Conservation (phyloP, 169 alveolate genomes). For the Plasmodium berghei region DNA sequence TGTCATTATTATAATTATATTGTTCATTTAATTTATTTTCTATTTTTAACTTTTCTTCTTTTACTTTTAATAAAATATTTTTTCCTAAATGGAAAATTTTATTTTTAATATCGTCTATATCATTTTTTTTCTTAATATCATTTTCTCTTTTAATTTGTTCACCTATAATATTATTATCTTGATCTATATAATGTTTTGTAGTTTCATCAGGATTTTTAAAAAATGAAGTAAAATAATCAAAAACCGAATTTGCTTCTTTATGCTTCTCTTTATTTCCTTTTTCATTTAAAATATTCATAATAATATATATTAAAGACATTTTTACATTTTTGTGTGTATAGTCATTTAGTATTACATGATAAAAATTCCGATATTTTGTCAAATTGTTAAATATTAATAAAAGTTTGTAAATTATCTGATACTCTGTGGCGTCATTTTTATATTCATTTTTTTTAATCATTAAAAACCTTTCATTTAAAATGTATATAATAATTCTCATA, state of each 20-base stretch:
- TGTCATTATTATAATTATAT: not conserved
- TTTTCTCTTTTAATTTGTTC: not conserved
- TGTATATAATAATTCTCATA: slow-evolving; percentile 71
- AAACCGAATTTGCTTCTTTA: slow-evolving; percentile 63
- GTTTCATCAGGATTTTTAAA: slow-evolving; percentile 38
- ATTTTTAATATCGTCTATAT: slow-evolving; percentile 48
- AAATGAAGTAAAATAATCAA: slow-evolving; percentile 57
- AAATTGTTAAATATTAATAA: slow-evolving; percentile 67
- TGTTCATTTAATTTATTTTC: slow-evolving; percentile 13
- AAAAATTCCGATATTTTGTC: slow-evolving; percentile 51
- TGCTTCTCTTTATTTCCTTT: slow-evolving; percentile 39
- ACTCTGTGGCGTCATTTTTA: slow-evolving; percentile 44
- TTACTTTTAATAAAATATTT: slow-evolving; percentile 50
- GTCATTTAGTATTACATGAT: slow-evolving; percentile 37
- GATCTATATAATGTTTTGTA: not conserved
- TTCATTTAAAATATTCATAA: slow-evolving; percentile 74
- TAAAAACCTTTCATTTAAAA: slow-evolving; percentile 54
- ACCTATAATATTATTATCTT: not conserved
- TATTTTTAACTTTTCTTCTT: slow-evolving; percentile 63
- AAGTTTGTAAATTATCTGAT: slow-evolving; percentile 63
- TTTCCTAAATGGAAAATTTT: slow-evolving; percentile 53
- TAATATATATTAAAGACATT: slow-evolving; percentile 52
- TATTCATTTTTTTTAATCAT: slow-evolving; percentile 48
- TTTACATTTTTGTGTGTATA: slow-evolving; percentile 75
- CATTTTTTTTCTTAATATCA: slow-evolving; percentile 14